These are phyloP conservation scores for Hanseniaspora guilliermondii DNA, from an alignment of 805 yeast genomes.

Conservation along the genomic window DNA sequence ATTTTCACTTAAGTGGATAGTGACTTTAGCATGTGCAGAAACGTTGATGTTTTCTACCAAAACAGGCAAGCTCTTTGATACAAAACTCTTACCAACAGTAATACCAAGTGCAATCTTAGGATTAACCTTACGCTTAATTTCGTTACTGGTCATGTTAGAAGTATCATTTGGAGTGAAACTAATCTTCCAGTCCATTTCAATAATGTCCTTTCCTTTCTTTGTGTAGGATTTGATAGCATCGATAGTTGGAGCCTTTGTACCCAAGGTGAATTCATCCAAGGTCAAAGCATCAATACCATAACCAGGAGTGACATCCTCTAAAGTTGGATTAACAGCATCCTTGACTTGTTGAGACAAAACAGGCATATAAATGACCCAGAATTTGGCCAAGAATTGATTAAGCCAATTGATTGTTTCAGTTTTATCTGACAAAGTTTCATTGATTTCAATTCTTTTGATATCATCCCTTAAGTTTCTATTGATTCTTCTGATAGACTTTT, in stretches of 20 bases:
- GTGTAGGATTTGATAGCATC: conserved; percentile 63
- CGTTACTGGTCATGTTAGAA: conserved; percentile 70
- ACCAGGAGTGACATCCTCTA: conserved; percentile 68
- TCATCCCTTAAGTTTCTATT: conserved; percentile 66
- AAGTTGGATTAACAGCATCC: conserved; percentile 51
- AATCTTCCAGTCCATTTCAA: conserved; percentile 77
- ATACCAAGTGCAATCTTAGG: conserved; percentile 76
- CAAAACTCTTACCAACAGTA: conserved; percentile 67
- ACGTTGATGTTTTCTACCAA: conserved; percentile 71
- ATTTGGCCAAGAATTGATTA: conserved; percentile 61
- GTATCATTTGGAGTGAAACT: conserved; percentile 72
- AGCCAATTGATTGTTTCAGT: conserved; percentile 73
- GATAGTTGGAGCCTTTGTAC: conserved; percentile 68
- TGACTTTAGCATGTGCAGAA: conserved; percentile 55
- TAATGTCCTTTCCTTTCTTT: conserved; percentile 49
- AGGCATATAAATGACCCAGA: conserved; percentile 85
- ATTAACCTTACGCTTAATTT: conserved; percentile 54
- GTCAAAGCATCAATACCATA: conserved; percentile 65
- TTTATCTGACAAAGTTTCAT: conserved; percentile 48
- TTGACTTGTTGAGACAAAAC: conserved; percentile 65
- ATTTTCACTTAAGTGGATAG: conserved; percentile 45
- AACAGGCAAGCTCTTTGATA: conserved; percentile 64
- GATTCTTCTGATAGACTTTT: conserved; percentile 63
- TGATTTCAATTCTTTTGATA: conserved; percentile 51
- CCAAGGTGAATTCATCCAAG: conserved; percentile 66